These are phyloP conservation scores for Trichoderma asperelloides DNA, from an alignment of 495 filamentous ascomycete species.

Conservation along the genomic window DNA sequence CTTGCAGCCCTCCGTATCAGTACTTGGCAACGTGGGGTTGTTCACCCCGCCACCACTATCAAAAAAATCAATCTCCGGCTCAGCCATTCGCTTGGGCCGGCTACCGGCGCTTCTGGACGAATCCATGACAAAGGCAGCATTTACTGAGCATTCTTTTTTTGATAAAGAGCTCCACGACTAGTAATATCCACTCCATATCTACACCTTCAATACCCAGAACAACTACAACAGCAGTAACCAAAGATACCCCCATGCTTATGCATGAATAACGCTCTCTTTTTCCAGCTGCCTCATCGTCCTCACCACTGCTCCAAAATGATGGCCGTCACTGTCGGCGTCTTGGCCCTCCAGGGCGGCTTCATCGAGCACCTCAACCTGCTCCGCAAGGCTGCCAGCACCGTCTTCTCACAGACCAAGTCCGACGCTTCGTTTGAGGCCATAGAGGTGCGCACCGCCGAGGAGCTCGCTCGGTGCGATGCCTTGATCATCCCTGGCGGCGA, in stretches of 20 bases:
- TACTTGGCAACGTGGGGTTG: too few relatives aligned
- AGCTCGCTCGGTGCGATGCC: constrained; percentile 68
- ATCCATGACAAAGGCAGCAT: too few relatives aligned
- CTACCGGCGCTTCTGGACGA: too few relatives aligned
- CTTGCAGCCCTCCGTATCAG: too few relatives aligned
- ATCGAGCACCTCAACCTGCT: constrained; percentile 77
- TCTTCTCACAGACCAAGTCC: constrained; percentile 9
- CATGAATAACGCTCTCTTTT: neutral
- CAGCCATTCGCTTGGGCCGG: too few relatives aligned
- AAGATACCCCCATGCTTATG: neutral
- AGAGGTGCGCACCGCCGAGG: constrained; percentile 67
- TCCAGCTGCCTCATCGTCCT: neutral
- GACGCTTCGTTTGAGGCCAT: constrained; percentile 44
- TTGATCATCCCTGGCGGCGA: constrained; percentile 91
- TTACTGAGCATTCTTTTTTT: too few relatives aligned
- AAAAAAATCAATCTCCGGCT: too few relatives aligned
- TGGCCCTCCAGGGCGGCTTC: constrained; percentile 92
- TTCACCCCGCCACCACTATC: too few relatives aligned
- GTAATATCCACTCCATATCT: too few relatives aligned
- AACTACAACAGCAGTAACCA: neutral
- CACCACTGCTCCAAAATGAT: neutral
- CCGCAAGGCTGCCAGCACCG: constrained; percentile 47
- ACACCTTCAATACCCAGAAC: neutral
- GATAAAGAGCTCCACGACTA: too few relatives aligned
- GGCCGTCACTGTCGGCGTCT: constrained; percentile 62